A percentile compares a stretch with the other conserved stretches of the same genome.
Evolutionary conservation across 1,284 basidiomycete species (phyloP).

Genomic region (Rhodotorula sp.): DNA sequence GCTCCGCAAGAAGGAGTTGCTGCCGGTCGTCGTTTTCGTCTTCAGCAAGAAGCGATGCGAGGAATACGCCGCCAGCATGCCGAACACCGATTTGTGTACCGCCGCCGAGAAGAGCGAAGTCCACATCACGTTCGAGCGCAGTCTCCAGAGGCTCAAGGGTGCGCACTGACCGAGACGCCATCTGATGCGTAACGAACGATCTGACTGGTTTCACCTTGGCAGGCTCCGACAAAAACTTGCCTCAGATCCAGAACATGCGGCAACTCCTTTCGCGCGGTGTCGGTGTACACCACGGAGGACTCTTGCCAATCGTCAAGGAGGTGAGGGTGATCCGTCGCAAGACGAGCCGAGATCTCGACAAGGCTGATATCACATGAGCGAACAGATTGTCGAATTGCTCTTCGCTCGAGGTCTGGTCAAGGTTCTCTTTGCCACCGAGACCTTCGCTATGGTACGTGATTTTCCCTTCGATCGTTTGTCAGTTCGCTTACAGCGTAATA

Average conservation of each 20-base stretch:
- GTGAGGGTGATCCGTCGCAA: conserved; percentile 52
- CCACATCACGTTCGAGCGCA: conserved; percentile 89
- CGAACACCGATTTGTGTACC: conserved; percentile 82
- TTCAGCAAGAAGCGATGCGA: conserved; percentile 97
- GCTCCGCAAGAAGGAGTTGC: conserved; percentile 76
- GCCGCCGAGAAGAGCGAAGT: conserved; percentile 92
- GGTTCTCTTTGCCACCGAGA: conserved; percentile 96
- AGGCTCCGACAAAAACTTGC: conserved; percentile 90
- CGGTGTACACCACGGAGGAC: conserved; percentile 94
- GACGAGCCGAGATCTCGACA: not conserved
- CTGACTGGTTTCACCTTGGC: conserved; percentile 11
- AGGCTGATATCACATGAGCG: not conserved
- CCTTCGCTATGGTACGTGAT: conserved; percentile 87
- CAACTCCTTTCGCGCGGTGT: conserved; percentile 89
- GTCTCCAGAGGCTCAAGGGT: conserved; percentile 87
- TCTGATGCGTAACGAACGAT: too few species aligned
- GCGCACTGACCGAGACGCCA: conserved; percentile 26
- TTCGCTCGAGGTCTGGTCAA: conserved; percentile 96
- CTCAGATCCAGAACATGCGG: conserved; percentile 89
- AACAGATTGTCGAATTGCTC: conserved; percentile 87
- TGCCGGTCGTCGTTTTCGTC: conserved; percentile 96
- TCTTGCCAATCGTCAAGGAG: conserved; percentile 96
- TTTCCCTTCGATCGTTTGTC: not conserved
- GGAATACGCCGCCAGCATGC: conserved; percentile 87
- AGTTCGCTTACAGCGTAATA: not conserved